These are phyloP conservation scores for Mycena rebaudengoi DNA, from an alignment of 768 basidiomycete genomes.

Conservation along the genomic window DNA sequence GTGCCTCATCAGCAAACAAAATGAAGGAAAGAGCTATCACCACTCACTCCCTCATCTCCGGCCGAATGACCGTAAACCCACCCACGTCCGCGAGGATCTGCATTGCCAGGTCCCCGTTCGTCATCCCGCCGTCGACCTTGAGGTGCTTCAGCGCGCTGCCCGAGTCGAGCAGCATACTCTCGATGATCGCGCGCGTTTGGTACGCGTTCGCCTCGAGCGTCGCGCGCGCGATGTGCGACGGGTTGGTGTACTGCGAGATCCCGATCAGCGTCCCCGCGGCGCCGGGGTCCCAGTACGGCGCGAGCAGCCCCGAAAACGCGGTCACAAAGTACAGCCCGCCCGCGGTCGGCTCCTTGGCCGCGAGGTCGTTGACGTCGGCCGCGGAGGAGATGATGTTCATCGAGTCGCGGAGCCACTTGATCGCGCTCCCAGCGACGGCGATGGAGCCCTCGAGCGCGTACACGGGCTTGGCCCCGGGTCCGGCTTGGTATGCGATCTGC, in stretches of 20 bases:
- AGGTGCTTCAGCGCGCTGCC: slow-evolving; percentile 80
- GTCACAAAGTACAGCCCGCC: slow-evolving; percentile 97
- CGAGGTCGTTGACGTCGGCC: slow-evolving; percentile 85
- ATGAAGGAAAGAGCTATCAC: too few relatives aligned
- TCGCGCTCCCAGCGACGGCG: slow-evolving; percentile 93
- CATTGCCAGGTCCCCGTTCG: slow-evolving; percentile 92
- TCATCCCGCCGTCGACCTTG: slow-evolving; percentile 99
- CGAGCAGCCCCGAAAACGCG: slow-evolving; percentile 94
- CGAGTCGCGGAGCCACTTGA: slow-evolving; percentile 97
- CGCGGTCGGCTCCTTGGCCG: slow-evolving; percentile 75
- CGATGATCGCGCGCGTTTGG: slow-evolving; percentile 94
- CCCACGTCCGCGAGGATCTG: slow-evolving; percentile 87
- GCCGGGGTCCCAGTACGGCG: slow-evolving; percentile 96
- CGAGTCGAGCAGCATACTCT: slow-evolving; percentile 95
- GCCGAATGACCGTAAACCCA: slow-evolving; percentile 90
- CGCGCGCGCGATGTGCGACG: slow-evolving; percentile 92
- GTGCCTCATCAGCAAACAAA: too few relatives aligned
- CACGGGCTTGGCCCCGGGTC: slow-evolving; percentile 77
- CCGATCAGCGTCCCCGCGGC: slow-evolving; percentile 90
- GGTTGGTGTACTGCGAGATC: slow-evolving; percentile 87
- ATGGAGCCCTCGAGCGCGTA: slow-evolving; percentile 97
- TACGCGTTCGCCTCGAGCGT: slow-evolving; percentile 96
- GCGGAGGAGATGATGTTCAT: slow-evolving; percentile 85
- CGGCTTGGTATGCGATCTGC: slow-evolving; percentile 91
- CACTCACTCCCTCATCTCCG: slow-evolving; percentile 99